phyloP scores from a whole-genome alignment of 2,329 filamentous ascomycete species.

The Sarocladiaceae sp. region DNA sequence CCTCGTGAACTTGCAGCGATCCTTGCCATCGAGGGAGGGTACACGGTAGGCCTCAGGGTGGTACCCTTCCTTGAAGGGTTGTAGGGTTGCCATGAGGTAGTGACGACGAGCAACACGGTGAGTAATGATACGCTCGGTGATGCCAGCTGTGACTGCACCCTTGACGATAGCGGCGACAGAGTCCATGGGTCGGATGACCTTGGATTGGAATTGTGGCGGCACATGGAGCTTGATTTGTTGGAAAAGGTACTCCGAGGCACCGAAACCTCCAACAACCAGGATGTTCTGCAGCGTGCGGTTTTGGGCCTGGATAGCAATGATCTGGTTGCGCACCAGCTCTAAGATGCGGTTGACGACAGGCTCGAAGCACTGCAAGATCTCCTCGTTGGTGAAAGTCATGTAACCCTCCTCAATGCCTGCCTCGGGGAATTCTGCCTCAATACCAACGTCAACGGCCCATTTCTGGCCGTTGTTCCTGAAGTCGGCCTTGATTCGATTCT shows the following conservation, averaged over 20 bases:
- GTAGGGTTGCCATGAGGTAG: conserved; percentile 97
- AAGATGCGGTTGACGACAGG: conserved; percentile 95
- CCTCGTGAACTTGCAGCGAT: conserved; percentile 95
- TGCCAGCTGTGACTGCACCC: conserved; percentile 94
- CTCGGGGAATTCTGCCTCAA: conserved; percentile 96
- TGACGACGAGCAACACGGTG: conserved; percentile 95
- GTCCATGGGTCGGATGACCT: conserved; percentile 98
- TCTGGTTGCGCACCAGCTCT: conserved; percentile 94
- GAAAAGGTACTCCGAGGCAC: conserved; percentile 97
- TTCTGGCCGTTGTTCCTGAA: conserved; percentile 99
- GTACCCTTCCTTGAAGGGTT: conserved; percentile 98
- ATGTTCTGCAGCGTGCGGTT: conserved; percentile 94
- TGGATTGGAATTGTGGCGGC: conserved; percentile 94
- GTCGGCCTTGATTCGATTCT: conserved; percentile 98
- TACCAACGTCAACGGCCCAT: conserved; percentile 97
- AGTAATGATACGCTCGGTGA: conserved; percentile 93
- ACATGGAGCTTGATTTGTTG: conserved; percentile 99
- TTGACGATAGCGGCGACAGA: conserved; percentile 98
- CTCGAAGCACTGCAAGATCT: conserved; percentile 98
- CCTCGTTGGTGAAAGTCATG: conserved; percentile 99
- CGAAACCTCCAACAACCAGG: conserved; percentile 93
- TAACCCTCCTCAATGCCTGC: conserved; percentile 98
- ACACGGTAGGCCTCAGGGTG: conserved; percentile 98
- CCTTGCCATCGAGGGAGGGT: conserved; percentile 91
- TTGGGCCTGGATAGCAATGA: conserved; percentile 97